These are phyloP conservation scores for Orbilia blumenaviensis DNA, from an alignment of 2,329 filamentous ascomycete genomes.

Conservation along the genomic window DNA sequence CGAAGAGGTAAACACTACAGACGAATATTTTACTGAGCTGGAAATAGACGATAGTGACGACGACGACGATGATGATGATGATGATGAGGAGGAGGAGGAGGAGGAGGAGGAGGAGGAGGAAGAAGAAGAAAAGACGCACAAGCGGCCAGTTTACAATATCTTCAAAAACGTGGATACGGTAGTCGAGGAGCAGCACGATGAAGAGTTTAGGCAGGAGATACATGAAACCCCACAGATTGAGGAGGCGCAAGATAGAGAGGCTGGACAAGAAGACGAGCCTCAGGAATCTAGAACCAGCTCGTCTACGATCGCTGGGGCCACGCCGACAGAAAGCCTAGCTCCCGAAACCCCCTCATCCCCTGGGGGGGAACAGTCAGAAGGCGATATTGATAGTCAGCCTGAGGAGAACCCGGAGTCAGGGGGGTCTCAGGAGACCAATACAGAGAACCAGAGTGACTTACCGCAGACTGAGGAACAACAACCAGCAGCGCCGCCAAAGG, in stretches of 20 bases:
- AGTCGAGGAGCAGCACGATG: conserved; percentile 7
- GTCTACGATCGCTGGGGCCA: neutral
- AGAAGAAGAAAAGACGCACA: neutral
- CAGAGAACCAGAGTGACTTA: neutral
- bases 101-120: neutral
- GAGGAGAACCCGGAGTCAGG: neutral
- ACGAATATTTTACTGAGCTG: neutral
- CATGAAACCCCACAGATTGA: neutral
- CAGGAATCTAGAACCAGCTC: neutral
- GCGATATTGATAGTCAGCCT: neutral
- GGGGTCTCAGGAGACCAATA: neutral
- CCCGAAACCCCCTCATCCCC: conserved; percentile 10
- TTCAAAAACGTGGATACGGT: conserved; percentile 9
- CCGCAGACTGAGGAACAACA: neutral
- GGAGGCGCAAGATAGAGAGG: neutral
- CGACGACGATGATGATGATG: neutral
- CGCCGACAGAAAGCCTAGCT: neutral
- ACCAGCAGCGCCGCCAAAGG: neutral
- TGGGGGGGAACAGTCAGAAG: neutral
- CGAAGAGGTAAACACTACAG: neutral
- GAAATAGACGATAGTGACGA: neutral
- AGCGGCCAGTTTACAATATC: conserved; percentile 7
- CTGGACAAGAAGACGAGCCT: neutral
- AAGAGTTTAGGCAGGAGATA: neutral
- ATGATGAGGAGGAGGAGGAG: neutral